Evolutionary conservation across 768 basidiomycete genomes (phyloP), one percentile per base, ranked within the genome.

Genomic region (Termitomyces sp.): DNA sequence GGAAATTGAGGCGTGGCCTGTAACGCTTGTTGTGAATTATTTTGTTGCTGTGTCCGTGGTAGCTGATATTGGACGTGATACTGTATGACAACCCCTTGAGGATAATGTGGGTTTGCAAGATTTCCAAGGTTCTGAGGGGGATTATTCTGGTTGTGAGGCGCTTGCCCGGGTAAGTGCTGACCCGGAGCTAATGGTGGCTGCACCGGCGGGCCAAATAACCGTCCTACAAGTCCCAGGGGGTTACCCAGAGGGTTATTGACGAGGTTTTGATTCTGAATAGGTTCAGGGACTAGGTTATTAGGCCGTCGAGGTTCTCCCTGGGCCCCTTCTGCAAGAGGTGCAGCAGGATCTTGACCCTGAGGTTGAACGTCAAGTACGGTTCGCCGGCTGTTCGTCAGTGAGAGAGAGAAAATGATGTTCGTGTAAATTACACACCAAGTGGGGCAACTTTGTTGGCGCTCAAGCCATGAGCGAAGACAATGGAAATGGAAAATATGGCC

Each of bases 401-500:
- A 67, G 62, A 59, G 57, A 58, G 48, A 34, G 17, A 46, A 43
- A 40, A 68, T 60, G 14, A 43, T 14, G 47, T 29, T 47, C 37
- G 4, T 36, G 15, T 43, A 29, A 53, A 60, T 25, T 38, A 73
- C 88, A 74, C 54, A 96, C 96, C 96, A 99, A 46, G 97, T 99
- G 1, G 97, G 97, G 72, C 97, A 99, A 67, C 92, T 98, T 74
- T 98, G 97, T 73, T 99, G 97, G 48, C 97, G 84, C 74, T 99
- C 97, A 32, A 99, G 83, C 97, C 97, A 99, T 25, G 94, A 96
- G 45, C 94, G 84, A 64, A 99, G 83, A 74, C 97, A 99, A 69
- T 98, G 88, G 72, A 98, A 96, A 75, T 99, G 97, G 78, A 99
- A 99, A 47, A 97, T 87, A 72, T 99, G 97, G 0, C 96, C 96